These are phyloP conservation scores for Capronia coronata DNA, from an alignment of 2,329 filamentous ascomycete species.

Conservation along the genomic window DNA sequence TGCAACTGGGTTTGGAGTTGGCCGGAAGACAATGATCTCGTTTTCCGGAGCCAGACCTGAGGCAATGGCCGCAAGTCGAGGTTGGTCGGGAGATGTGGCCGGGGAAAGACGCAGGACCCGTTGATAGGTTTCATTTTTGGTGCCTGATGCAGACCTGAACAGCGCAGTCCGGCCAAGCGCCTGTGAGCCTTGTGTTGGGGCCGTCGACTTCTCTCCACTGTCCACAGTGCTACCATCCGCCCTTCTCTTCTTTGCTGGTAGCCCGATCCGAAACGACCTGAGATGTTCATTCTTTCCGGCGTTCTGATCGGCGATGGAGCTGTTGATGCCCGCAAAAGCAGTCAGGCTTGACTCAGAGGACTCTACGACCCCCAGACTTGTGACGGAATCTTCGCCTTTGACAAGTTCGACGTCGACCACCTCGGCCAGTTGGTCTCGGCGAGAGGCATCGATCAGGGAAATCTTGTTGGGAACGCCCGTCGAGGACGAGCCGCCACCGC, in stretches of 20 bases:
- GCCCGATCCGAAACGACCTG: slow-evolving; percentile 62
- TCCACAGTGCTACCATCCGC: slow-evolving; percentile 20
- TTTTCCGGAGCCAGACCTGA: slow-evolving; percentile 69
- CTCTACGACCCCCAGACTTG: slow-evolving; percentile 66
- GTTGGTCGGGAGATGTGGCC: slow-evolving; percentile 35
- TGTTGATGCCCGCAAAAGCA: slow-evolving; percentile 76
- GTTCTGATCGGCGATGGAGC: slow-evolving; percentile 62
- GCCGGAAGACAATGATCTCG: slow-evolving; percentile 73
- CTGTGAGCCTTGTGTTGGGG: slow-evolving; percentile 22
- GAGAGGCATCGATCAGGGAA: slow-evolving; percentile 62
- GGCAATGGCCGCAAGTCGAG: slow-evolving; percentile 66
- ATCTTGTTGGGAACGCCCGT: slow-evolving; percentile 85
- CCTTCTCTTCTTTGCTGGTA: slow-evolving; percentile 43
- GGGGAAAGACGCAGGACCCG: slow-evolving; percentile 53
- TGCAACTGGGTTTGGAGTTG: slow-evolving; percentile 48
- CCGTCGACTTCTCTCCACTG: slow-evolving; percentile 17
- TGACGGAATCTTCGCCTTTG: slow-evolving; percentile 81
- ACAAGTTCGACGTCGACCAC: slow-evolving; percentile 70
- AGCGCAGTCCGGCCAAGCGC: slow-evolving; percentile 33
- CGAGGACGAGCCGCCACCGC: slow-evolving; percentile 75
- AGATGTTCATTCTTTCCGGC: slow-evolving; percentile 79
- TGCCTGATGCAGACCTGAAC: slow-evolving; percentile 33
- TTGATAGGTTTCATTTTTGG: slow-evolving; percentile 55
- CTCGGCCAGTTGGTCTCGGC: slow-evolving; percentile 57
- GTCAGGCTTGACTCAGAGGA: slow-evolving; percentile 48